Base-by-base conservation (phyloP, 2,329 filamentous ascomycete genomes). In the Trichoderma breve region DNA sequence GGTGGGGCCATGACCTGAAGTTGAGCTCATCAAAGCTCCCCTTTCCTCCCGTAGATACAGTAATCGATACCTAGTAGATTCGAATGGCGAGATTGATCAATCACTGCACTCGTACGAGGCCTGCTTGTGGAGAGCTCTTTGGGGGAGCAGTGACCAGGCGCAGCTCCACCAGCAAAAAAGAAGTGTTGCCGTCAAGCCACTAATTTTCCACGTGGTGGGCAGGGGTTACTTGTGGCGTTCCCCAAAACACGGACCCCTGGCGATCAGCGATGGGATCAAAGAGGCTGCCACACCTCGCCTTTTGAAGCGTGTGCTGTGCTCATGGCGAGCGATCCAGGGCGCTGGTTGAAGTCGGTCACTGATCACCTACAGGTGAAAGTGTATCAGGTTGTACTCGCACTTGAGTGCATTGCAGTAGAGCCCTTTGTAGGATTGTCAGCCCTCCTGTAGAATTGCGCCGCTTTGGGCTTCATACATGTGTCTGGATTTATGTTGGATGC, bases 121-220 rank as follows among this genome's bases (percentile, higher is more conserved):
- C 32, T 21, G 34, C 15, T 12, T 51, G 43, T 51, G 43, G 43
- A 21, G 43, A 53, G 47, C 18, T 39, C 34, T 39, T 26, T 24
- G 24, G 51, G 28, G 26, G 63, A 53, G 53, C 57, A 53, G 30
- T 51, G 34, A 30, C 55, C 26, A 55, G 28, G 11, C 63, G 21
- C 47, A 64, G 32, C 71, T 69, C 71, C 71, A 64, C 34, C 67
- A 65, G 53, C 64, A 24, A 43, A 43, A 36, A n/a, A 18, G 15
- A 43, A 43, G 21, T 53, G 53, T 32, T 66, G 36, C 51, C 70
- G 32, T 62, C 34, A 71, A 70, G 65, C 71, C 71, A 63, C 65
- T 21, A n/a, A 11, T 47, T 64, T 72, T 30, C 71, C 71, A 72
- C 71, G 71, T 72, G 71, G 71, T 39, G 34, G 58, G 47, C 71